Base-by-base conservation (phyloP, 2,329 filamentous ascomycete genomes). In the Dothiorella sarmentorum region DNA sequence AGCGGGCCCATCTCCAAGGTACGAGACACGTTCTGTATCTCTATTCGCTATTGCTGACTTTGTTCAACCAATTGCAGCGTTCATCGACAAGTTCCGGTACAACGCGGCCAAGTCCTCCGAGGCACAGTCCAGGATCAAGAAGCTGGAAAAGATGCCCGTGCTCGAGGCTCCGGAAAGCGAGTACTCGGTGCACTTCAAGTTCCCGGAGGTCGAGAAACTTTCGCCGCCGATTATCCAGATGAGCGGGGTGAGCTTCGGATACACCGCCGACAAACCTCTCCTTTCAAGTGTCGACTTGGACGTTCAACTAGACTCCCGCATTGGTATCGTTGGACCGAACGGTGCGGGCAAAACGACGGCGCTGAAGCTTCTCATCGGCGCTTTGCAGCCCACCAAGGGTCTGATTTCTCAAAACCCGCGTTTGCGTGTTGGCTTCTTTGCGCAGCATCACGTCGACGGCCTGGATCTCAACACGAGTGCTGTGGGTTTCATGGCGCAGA, bases 31-130 rank as follows among this genome's bases (percentile, higher is more conserved):
- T 40, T 24, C n/a, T 13, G 18, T 43, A 11, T 43, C 20, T 56
- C 24, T n/a, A 38, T 20, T 26, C 17, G 42, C 11, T 38, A 26
- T 42, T 42, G 29, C 61, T 58, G 10, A 55, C 38, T 27, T 10
- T 10, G 15, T 15, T 40, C 22, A 13, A 18, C 49, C 47, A 58
- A 58, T 49, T 26, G 27, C 38, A 59, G 87, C 90, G 26, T 99
- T 99, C 76, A 99, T 99, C 77, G 94, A 99, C 83, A 99, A 99
- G 78, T 99, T 99, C 82, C 86, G 94, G 56, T 99, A 99, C 82
- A 99, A 99, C 71, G 94, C 94, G 26, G 94, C 93, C 69, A 99
- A 99, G 75, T 97, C 94, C 0, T 96, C 93, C 7, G 94, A 99
- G 80, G 94, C 94, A 1, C 94, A 99, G 72, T 97, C 93, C 0